Evolutionary conservation across 768 basidiomycete species (phyloP).

Genomic region (Panaeolus papilionaceus): DNA sequence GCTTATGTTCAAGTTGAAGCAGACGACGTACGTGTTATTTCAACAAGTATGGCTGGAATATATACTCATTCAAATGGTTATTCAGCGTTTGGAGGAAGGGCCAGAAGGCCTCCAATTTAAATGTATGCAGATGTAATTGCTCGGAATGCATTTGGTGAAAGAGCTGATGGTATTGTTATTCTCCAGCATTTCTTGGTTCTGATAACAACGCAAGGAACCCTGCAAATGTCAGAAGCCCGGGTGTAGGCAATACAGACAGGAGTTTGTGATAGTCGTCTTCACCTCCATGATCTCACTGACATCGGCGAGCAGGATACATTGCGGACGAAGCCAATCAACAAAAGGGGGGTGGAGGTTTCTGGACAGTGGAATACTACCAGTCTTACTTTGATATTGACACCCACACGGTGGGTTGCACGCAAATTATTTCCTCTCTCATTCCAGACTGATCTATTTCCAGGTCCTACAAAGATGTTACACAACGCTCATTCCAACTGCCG

Average conservation of each 20-base stretch:
- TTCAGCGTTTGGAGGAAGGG: constrained; percentile 67
- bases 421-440: background rate
- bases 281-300: background rate
- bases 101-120: constrained; percentile 77
- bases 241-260: constrained; percentile 58
- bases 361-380: constrained; percentile 88
- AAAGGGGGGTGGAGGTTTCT: constrained; percentile 64
- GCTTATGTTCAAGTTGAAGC: constrained; percentile 76
- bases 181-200: constrained; percentile 62
- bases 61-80: background rate
- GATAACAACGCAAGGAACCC: constrained; percentile 38
- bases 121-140: constrained; percentile 45
- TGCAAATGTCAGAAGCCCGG: constrained; percentile 38
- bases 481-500: constrained; percentile 76
- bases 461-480: constrained; percentile 78
- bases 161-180: constrained; percentile 14
- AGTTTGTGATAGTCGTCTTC: constrained; percentile 38
- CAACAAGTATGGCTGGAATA: background rate
- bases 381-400: constrained; percentile 91
- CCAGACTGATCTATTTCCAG: constrained; percentile 37
- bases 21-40: constrained; percentile 59
- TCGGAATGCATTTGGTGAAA: background rate
- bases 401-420: constrained; percentile 52
- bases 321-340: constrained; percentile 53
- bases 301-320: constrained; percentile 61